Evolutionary conservation across 2,329 filamentous ascomycete genomes (phyloP).

Genomic region (Didymella glomerata): DNA sequence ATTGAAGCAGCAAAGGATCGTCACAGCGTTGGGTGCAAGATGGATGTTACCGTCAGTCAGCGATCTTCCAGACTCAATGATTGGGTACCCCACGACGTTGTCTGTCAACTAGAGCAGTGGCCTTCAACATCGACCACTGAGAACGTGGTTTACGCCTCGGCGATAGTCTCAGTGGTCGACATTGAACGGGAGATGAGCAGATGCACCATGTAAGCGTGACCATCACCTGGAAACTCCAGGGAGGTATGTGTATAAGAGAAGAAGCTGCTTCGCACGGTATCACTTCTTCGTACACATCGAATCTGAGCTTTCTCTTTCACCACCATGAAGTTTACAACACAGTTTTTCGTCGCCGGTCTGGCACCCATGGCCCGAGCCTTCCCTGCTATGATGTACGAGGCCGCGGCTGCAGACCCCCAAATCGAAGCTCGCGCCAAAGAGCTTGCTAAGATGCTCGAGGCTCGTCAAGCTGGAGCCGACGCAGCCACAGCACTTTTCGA

Average conservation of each 20-base stretch:
- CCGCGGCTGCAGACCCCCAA: conserved; percentile 29
- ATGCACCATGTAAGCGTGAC: conserved; percentile 1
- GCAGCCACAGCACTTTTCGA: conserved; percentile 35
- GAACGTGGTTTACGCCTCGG: not conserved
- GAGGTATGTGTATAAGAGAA: conserved; percentile 4
- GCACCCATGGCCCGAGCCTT: conserved; percentile 30
- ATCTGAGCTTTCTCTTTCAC: not conserved
- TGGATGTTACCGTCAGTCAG: conserved; percentile 5
- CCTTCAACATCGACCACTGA: not conserved
- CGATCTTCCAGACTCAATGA: not conserved
- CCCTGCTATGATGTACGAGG: conserved; percentile 34
- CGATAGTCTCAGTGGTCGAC: not conserved
- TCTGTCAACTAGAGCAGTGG: not conserved
- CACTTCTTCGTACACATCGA: not conserved
- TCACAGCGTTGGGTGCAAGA: not conserved
- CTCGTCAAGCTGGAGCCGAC: conserved; percentile 30
- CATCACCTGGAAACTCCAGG: not conserved
- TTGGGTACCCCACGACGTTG: conserved; percentile 2
- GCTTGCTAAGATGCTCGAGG: conserved; percentile 21
- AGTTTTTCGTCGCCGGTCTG: conserved; percentile 21
- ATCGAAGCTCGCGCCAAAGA: conserved; percentile 31
- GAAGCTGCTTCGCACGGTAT: not conserved
- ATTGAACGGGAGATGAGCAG: conserved; percentile 5
- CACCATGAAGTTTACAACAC: conserved; percentile 29
- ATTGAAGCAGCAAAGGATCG: conserved; percentile 7